A percentile compares a stretch with the other conserved stretches of the same genome.
These are phyloP conservation scores for Suillus americanus DNA, from an alignment of 768 basidiomycete genomes.

Conservation along the genomic window DNA sequence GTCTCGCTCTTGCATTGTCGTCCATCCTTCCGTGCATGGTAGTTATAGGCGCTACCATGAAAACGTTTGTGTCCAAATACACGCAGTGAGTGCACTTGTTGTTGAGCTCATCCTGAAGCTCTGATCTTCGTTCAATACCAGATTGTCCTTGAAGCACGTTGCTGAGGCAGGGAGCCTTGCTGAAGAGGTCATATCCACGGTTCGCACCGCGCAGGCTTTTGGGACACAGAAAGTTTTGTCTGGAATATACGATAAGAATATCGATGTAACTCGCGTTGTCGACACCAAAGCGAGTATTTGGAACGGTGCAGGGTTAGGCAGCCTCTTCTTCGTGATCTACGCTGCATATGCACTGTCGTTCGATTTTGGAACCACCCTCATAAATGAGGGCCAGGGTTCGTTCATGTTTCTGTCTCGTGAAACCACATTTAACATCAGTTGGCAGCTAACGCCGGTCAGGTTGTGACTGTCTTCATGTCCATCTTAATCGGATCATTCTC, in stretches of 20 bases:
- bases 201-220: constrained; percentile 59
- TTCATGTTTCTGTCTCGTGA: not conserved
- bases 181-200: constrained; percentile 57
- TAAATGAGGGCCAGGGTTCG: constrained; percentile 32
- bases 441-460: constrained; percentile 39
- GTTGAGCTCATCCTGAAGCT: too few relatives aligned
- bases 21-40: constrained; percentile 52
- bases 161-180: constrained; percentile 51
- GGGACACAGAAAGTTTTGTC: constrained; percentile 46
- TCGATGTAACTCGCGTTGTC: constrained; percentile 34
- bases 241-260: constrained; percentile 41
- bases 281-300: constrained; percentile 36
- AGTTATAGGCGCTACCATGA: constrained; percentile 41
- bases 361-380: constrained; percentile 54
- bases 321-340: constrained; percentile 53
- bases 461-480: constrained; percentile 53
- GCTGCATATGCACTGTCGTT: constrained; percentile 38
- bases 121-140: constrained; percentile 8
- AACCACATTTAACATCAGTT: not conserved
- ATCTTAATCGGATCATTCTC: constrained; percentile 61
- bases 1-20: constrained; percentile 49
- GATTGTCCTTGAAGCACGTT: constrained; percentile 43
- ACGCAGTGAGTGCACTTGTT: constrained; percentile 17
- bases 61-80: constrained; percentile 32
- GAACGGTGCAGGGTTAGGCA: constrained; percentile 37